A percentile compares a stretch with the other conserved stretches of the same genome.
phyloP scores from a whole-genome alignment of 768 basidiomycete species.

The Leccinum imitatum region DNA sequence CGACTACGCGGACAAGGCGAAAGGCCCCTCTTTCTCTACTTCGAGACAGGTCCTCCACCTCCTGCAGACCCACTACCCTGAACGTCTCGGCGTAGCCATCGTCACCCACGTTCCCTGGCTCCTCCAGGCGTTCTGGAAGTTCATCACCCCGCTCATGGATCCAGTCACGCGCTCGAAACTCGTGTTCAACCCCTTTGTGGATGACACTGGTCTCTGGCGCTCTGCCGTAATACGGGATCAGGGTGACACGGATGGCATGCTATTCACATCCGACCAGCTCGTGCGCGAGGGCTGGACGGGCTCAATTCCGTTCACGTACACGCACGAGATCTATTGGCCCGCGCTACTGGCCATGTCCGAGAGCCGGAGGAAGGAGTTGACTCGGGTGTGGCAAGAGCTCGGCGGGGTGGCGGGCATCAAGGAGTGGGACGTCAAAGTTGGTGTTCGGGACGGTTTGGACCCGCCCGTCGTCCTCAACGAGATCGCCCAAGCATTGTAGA shows the following conservation, averaged over 20 bases:
- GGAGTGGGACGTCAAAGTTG: constrained; percentile 75
- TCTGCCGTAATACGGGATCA: constrained; percentile 23
- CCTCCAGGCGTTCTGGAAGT: constrained; percentile 70
- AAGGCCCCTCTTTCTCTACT: constrained; percentile 46
- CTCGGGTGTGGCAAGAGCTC: constrained; percentile 61
- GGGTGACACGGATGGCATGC: constrained; percentile 16
- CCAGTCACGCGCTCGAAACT: constrained; percentile 76
- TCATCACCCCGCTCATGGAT: constrained; percentile 81
- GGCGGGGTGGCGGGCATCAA: constrained; percentile 71
- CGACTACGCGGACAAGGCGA: constrained; percentile 73
- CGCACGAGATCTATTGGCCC: constrained; percentile 75
- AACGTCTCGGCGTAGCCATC: constrained; percentile 74
- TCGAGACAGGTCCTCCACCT: constrained; percentile 52
- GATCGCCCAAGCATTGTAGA: constrained; percentile 13
- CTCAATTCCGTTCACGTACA: constrained; percentile 62
- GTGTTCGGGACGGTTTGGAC: constrained; percentile 18
- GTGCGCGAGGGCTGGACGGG: constrained; percentile 75
- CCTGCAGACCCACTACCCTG: constrained; percentile 82
- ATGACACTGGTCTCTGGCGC: constrained; percentile 28
- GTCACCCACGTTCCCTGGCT: constrained; percentile 83
- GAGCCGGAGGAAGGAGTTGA: constrained; percentile 47
- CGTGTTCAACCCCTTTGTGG: constrained; percentile 62
- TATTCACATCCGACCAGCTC: constrained; percentile 71
- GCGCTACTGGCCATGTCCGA: constrained; percentile 56
- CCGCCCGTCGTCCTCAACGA: not conserved